Conservation (phyloP, 2,329 filamentous ascomycete species). For the Beauveria bassiana region DNA sequence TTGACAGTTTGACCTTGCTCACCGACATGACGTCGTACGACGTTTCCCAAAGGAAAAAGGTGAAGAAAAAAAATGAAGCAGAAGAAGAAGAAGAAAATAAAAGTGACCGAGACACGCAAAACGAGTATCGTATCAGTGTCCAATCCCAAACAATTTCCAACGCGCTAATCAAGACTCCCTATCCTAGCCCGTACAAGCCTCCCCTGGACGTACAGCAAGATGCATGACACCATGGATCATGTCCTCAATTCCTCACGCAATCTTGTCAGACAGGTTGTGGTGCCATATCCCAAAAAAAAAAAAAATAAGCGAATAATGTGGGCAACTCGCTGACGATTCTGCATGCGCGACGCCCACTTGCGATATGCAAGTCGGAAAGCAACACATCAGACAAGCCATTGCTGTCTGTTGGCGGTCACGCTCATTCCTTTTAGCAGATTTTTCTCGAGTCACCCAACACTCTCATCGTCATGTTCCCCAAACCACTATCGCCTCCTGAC, state of each 20-base stretch:
- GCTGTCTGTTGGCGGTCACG: neutral
- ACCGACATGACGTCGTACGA: neutral
- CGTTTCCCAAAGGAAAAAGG: no score
- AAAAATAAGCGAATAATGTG: neutral
- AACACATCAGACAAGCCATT: neutral
- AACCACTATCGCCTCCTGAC: neutral
- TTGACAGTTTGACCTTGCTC: neutral
- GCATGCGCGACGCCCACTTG: neutral
- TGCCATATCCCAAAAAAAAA: neutral
- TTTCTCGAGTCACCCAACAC: neutral
- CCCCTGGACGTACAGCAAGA: neutral
- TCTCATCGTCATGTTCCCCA: neutral
- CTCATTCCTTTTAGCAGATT: neutral
- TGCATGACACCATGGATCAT: neutral
- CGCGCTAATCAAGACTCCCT: neutral
- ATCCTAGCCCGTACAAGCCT: neutral
- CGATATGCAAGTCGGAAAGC: no score
- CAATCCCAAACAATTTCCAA: neutral
- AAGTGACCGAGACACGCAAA: neutral
- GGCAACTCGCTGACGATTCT: neutral
- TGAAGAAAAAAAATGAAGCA: no score
- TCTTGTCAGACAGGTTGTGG: no score
- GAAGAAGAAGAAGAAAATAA: neutral
- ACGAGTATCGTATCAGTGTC: neutral
- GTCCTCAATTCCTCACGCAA: no score